Evolutionary conservation across 2,329 filamentous ascomycete species (phyloP).

Genomic region (Emergomyces orientalis): DNA sequence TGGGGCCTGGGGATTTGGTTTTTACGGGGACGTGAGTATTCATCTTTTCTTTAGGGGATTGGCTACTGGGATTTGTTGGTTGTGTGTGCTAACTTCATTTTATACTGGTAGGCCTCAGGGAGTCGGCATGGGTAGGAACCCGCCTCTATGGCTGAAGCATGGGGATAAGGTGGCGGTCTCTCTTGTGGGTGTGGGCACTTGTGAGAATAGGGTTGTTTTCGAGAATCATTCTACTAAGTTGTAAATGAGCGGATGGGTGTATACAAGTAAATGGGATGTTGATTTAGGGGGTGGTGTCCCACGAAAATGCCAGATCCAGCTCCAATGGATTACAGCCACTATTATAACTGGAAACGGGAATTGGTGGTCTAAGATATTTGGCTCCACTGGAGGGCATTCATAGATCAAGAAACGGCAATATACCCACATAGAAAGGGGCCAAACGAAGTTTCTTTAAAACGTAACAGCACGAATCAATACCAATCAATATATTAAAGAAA

Average conservation of each 20-base stretch:
- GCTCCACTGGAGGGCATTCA: not conserved
- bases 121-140: slow-evolving; percentile 60
- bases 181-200: slow-evolving; percentile 56
- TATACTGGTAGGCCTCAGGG: slow-evolving; percentile 56
- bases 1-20: slow-evolving; percentile 35
- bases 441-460: not conserved
- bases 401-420: not conserved
- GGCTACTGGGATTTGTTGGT: not conserved
- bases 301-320: not conserved
- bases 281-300: not conserved
- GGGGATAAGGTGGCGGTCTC: slow-evolving; percentile 61
- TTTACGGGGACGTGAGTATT: slow-evolving; percentile 38
- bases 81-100: slow-evolving; percentile 29
- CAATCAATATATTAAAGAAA: not conserved
- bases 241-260: slow-evolving; percentile 15
- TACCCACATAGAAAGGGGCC: not conserved
- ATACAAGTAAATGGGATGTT: not conserved
- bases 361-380: not conserved
- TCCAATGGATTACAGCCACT: not conserved
- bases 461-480: not conserved
- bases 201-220: slow-evolving; percentile 35
- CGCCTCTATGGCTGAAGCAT: slow-evolving; percentile 59
- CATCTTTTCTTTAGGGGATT: not conserved
- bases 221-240: slow-evolving; percentile 34
- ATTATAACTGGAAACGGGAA: not conserved